Percentiles rank a stretch among this genome's conserved stretches.
Conservation (phyloP, 148 eudicot genomes). For the Selenicereus undatus region DNA sequence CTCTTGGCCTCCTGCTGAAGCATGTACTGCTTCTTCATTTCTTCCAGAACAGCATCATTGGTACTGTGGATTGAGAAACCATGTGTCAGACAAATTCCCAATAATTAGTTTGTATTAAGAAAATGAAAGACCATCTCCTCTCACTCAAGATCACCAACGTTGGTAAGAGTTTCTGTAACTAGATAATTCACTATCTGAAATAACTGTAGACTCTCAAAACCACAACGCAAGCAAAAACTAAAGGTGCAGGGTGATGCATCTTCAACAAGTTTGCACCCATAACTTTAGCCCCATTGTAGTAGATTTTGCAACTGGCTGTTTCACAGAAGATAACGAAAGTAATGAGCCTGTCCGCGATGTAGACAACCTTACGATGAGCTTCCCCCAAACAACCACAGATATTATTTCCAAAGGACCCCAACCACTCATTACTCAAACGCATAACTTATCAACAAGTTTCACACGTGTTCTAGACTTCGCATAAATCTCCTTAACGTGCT, state of each 20-base stretch:
- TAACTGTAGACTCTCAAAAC: background rate
- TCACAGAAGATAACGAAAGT: background rate
- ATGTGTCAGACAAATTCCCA: background rate
- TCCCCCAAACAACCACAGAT: background rate
- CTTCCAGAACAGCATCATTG: constrained; percentile 39
- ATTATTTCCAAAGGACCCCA: background rate
- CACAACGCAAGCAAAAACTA: background rate
- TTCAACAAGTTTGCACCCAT: background rate
- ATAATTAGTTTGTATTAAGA: background rate
- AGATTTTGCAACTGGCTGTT: background rate
- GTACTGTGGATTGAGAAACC: constrained; percentile 29
- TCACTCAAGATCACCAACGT: background rate
- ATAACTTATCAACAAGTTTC: background rate
- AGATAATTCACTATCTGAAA: background rate
- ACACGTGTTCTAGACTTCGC: background rate
- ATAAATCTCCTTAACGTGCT: background rate
- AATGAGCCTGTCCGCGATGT: too few relatives aligned
- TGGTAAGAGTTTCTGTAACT: background rate
- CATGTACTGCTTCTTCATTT: constrained; percentile 37
- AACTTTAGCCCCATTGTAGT: background rate
- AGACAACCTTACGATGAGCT: background rate
- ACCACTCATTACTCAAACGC: too few relatives aligned
- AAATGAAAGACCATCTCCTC: background rate
- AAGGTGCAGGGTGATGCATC: background rate
- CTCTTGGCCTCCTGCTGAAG: constrained; percentile 32